These are phyloP conservation scores for Pilaira anomala DNA, from an alignment of 192 early-diverging fungal genomes.

Conservation along the genomic window DNA sequence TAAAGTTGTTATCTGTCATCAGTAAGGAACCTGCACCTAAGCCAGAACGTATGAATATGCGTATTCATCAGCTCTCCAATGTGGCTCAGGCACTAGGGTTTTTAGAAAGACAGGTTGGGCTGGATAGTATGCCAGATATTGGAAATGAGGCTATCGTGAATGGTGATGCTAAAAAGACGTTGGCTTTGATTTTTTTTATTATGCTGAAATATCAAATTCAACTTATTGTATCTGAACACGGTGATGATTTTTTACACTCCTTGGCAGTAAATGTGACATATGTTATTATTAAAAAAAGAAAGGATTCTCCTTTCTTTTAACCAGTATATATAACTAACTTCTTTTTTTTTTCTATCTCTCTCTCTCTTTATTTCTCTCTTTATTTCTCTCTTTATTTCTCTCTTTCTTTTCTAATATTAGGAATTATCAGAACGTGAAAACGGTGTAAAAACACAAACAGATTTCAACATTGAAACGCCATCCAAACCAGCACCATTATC, in stretches of 20 bases:
- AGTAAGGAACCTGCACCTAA: constrained; percentile 69
- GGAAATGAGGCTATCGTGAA: constrained; percentile 82
- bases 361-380: too few relatives aligned
- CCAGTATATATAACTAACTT: background rate
- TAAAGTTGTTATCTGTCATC: constrained; percentile 69
- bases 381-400: too few relatives aligned
- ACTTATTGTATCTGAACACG: constrained; percentile 37
- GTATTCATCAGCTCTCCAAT: constrained; percentile 79
- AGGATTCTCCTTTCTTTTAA: background rate
- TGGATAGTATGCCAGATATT: constrained; percentile 63
- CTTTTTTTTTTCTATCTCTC: too few relatives aligned
- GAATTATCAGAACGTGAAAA: constrained; percentile 13
- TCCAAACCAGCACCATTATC: background rate
- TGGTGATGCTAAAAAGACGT: constrained; percentile 64
- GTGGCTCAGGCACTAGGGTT: constrained; percentile 68
- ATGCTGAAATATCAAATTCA: constrained; percentile 57
- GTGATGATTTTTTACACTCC: constrained; percentile 29
- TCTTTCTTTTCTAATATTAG: background rate
- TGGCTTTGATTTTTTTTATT: constrained; percentile 53
- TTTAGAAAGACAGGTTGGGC: constrained; percentile 52
- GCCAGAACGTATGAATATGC: constrained; percentile 68
- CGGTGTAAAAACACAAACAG: background rate
- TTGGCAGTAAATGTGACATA: constrained; percentile 32
- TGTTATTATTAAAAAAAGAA: background rate
- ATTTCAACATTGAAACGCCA: background rate